Conservation (phyloP, 2,329 filamentous ascomycete species). For the Helicocarpus griseus region DNA sequence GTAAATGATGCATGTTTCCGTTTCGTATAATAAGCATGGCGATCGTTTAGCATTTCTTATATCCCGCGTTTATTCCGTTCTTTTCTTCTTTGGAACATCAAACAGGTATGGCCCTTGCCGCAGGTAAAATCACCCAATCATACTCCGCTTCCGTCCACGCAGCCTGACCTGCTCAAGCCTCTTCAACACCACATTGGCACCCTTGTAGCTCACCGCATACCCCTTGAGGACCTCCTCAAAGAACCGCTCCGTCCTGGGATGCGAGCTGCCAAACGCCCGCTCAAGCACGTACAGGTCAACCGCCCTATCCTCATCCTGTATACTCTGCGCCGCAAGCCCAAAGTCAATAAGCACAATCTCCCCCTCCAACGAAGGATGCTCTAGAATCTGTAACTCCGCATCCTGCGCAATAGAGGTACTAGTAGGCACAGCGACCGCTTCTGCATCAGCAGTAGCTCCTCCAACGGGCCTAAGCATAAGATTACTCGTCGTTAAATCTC, state of each 20-base stretch:
- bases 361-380: conserved; percentile 42
- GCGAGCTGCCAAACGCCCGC: conserved; percentile 86
- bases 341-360: conserved; percentile 91
- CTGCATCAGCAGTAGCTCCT: conserved; percentile 4
- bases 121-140: conserved; percentile 60
- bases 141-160: conserved; percentile 91
- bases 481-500: conserved; percentile 95
- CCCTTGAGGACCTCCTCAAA: conserved; percentile 64
- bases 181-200: conserved; percentile 63
- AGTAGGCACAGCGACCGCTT: conserved; percentile 4
- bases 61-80: conserved; percentile 7
- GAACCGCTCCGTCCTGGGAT: conserved; percentile 71
- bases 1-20: no score
- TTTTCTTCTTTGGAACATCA: background rate
- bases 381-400: conserved; percentile 3
- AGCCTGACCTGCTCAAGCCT: conserved; percentile 85
- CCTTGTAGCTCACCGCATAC: conserved; percentile 67
- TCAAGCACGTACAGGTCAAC: conserved; percentile 96
- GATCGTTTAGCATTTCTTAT: conserved; percentile 1
- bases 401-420: background rate
- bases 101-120: background rate
- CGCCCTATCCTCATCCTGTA: conserved; percentile 82
- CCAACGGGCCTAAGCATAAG: conserved; percentile 61
- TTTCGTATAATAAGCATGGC: background rate
- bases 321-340: conserved; percentile 71